phyloP scores from a whole-genome alignment of 2,329 filamentous ascomycete species.

The Aspergillus melleus region DNA sequence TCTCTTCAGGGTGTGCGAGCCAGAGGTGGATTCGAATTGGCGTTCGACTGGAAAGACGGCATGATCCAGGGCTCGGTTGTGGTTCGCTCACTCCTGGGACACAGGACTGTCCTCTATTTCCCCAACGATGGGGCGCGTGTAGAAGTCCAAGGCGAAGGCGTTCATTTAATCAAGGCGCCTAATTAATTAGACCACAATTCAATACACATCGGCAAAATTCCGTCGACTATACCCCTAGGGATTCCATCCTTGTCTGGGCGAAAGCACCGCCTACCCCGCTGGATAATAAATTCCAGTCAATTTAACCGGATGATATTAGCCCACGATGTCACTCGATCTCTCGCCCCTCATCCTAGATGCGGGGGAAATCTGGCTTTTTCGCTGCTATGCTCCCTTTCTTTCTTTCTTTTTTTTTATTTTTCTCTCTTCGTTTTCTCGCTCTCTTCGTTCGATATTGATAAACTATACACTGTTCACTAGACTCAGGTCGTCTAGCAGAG shows the following conservation, averaged over 20 bases:
- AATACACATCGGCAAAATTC: background rate
- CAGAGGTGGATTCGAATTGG: constrained; percentile 38
- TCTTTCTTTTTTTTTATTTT: background rate
- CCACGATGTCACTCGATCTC: background rate
- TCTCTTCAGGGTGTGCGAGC: constrained; percentile 36
- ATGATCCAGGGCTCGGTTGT: constrained; percentile 18
- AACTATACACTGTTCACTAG: background rate
- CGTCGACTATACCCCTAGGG: background rate
- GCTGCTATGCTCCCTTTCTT: background rate
- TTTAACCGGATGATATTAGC: background rate
- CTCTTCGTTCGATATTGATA: background rate
- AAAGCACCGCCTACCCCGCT: background rate
- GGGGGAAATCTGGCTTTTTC: background rate
- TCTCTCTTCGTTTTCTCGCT: too few species aligned
- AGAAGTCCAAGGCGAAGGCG: constrained; percentile 14
- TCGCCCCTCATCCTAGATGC: background rate
- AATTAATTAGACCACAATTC: background rate
- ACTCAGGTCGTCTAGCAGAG: constrained; percentile 10
- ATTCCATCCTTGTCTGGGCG: background rate
- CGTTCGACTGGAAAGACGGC: constrained; percentile 39
- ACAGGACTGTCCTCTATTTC: constrained; percentile 19
- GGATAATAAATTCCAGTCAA: background rate
- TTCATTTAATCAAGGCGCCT: background rate
- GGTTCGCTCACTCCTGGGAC: constrained; percentile 16
- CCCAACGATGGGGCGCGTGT: constrained; percentile 17